A percentile compares a stretch with the other conserved stretches of the same genome.
These are phyloP conservation scores for Funneliformis caledonium DNA, from an alignment of 371 early-diverging fungal genomes.

Conservation along the genomic window DNA sequence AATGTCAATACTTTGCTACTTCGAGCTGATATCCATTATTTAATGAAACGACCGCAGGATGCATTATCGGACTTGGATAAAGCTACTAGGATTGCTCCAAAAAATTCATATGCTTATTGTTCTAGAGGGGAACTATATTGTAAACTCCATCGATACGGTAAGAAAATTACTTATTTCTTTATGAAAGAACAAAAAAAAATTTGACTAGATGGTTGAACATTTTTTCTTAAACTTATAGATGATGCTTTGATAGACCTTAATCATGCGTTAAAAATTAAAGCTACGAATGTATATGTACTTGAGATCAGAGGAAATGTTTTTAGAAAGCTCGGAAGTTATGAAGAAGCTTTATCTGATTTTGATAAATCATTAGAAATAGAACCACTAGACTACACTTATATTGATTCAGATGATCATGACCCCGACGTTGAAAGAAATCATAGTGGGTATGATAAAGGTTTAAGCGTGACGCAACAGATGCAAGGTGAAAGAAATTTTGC, in stretches of 20 bases:
- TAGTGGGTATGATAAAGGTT: neutral
- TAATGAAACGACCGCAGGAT: neutral
- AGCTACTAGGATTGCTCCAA: neutral
- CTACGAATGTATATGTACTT: neutral
- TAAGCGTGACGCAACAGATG: neutral
- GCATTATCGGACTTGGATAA: slow-evolving; percentile 15
- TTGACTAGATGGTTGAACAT: neutral
- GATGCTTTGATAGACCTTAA: slow-evolving; percentile 27
- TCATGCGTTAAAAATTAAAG: slow-evolving; percentile 5
- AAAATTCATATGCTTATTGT: slow-evolving; percentile 3
- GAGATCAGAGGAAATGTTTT: neutral
- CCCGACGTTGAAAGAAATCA: neutral
- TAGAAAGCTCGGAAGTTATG: neutral
- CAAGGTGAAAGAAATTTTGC: slow-evolving; percentile 6
- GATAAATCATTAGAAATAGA: slow-evolving; percentile 1
- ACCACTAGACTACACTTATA: neutral
- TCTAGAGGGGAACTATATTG: slow-evolving; percentile 6
- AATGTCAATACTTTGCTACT: slow-evolving; percentile 7
- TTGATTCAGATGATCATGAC: slow-evolving; percentile 4
- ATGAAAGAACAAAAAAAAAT: neutral
- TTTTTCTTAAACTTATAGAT: neutral
- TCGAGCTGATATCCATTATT: slow-evolving; percentile 1
- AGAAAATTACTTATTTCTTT: neutral
- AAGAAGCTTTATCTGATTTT: neutral
- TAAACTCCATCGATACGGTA: slow-evolving; percentile 7